These are phyloP conservation scores for Eucalyptus lansdowneana DNA, from an alignment of 345 rosid genomes.

Conservation along the genomic window DNA sequence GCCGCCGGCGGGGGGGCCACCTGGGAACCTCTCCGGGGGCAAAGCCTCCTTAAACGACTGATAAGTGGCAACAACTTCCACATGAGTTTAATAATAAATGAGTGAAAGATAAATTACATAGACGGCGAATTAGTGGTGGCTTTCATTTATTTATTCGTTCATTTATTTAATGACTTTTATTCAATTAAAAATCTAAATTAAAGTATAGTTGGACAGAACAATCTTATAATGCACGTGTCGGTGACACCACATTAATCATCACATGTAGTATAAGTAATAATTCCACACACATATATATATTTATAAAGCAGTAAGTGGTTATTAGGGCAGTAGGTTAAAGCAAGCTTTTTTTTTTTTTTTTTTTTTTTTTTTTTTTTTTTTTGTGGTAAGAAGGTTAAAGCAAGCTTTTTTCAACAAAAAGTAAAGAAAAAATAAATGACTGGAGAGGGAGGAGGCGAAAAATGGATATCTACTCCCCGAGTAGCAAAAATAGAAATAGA, in stretches of 20 bases:
- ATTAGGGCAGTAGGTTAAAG: neutral
- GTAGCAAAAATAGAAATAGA: neutral
- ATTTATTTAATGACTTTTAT: neutral
- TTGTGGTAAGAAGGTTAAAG: too few species aligned
- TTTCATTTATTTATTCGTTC: neutral
- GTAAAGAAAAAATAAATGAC: neutral
- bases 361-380: too few species aligned
- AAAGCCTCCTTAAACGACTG: neutral
- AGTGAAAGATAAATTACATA: neutral
- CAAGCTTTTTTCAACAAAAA: neutral
- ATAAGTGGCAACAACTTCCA: neutral
- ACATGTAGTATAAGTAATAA: neutral
- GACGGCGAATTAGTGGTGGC: neutral
- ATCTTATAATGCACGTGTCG: neutral
- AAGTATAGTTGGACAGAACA: neutral
- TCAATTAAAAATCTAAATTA: neutral
- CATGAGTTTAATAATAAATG: neutral
- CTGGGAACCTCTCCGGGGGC: neutral
- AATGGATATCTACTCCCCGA: neutral
- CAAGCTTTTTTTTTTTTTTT: too few species aligned
- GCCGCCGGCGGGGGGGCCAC: neutral
- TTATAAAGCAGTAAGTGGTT: neutral
- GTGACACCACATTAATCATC: neutral
- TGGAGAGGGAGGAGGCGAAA: neutral
- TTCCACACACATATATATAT: neutral